These are phyloP conservation scores for Cladorrhinum samala DNA, from an alignment of 495 filamentous ascomycete genomes.

Conservation along the genomic window DNA sequence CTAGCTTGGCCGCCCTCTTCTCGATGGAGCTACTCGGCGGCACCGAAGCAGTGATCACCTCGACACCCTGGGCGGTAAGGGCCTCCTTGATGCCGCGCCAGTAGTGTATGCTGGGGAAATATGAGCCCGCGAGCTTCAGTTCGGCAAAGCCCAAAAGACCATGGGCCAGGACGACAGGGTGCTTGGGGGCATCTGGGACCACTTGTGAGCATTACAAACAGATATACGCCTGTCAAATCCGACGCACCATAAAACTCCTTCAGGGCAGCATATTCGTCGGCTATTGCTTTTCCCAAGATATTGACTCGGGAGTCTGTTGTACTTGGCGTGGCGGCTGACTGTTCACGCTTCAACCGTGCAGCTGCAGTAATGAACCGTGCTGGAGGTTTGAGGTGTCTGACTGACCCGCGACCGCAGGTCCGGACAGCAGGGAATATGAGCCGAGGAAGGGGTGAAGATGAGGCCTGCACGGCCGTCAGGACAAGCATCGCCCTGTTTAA, in stretches of 20 bases:
- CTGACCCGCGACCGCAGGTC: no score
- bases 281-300: slow-evolving; percentile 60
- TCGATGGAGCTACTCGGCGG: slow-evolving; percentile 77
- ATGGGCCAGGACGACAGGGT: slow-evolving; percentile 81
- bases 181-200: slow-evolving; percentile 41
- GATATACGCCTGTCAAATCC: no score
- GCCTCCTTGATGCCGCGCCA: slow-evolving; percentile 88
- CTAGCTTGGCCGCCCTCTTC: slow-evolving; percentile 61
- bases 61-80: slow-evolving; percentile 59
- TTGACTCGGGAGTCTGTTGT: slow-evolving; percentile 44
- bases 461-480: no score
- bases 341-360: background rate
- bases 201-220: no score
- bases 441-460: no score
- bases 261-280: slow-evolving; percentile 69
- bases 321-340: background rate
- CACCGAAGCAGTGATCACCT: slow-evolving; percentile 77
- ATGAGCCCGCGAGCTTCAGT: slow-evolving; percentile 61
- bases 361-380: background rate
- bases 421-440: no score
- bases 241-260: slow-evolving; percentile 62
- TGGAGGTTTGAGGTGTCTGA: no score
- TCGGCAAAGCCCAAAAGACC: slow-evolving; percentile 89
- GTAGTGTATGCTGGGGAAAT: slow-evolving; percentile 75
- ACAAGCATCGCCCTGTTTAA: no score